A percentile compares a stretch with the other conserved stretches of the same genome.
Evolutionary conservation across 805 yeast genomes (phyloP).

Genomic region (Pichia gijzeniarum): DNA sequence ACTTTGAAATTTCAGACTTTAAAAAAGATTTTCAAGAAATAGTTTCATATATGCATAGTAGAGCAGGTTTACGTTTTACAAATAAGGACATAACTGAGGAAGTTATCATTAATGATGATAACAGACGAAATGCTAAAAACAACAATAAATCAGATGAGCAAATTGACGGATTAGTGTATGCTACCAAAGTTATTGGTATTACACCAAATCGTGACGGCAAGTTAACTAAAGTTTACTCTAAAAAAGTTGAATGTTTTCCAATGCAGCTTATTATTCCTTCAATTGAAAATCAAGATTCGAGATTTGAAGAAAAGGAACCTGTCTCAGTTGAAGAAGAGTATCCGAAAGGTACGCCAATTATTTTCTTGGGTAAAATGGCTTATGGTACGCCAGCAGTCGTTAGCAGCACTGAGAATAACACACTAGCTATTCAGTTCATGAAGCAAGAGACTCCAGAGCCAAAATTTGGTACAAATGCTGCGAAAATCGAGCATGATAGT

Average conservation of each 20-base stretch:
- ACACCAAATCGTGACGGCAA: slow-evolving; percentile 68
- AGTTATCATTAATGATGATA: slow-evolving; percentile 9
- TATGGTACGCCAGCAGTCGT: slow-evolving; percentile 77
- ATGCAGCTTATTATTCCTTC: slow-evolving; percentile 71
- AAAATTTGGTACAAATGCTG: slow-evolving; percentile 54
- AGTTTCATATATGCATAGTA: slow-evolving; percentile 37
- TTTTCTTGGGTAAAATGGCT: slow-evolving; percentile 79
- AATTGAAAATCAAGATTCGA: slow-evolving; percentile 64
- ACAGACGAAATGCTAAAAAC: slow-evolving; percentile 1
- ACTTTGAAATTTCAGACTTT: slow-evolving; percentile 43
- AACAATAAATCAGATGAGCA: slow-evolving; percentile 15
- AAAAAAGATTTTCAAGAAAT: slow-evolving; percentile 35
- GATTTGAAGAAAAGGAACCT: slow-evolving; percentile 69
- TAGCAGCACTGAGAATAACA: slow-evolving; percentile 44
- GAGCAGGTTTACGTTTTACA: slow-evolving; percentile 42
- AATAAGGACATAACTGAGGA: slow-evolving; percentile 9
- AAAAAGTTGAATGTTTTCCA: slow-evolving; percentile 55
- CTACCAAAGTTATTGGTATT: slow-evolving; percentile 73
- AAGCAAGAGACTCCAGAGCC: slow-evolving; percentile 52
- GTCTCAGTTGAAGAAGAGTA: slow-evolving; percentile 75
- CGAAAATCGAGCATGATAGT: slow-evolving; percentile 46
- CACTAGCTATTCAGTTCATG: slow-evolving; percentile 47
- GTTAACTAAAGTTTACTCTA: slow-evolving; percentile 61
- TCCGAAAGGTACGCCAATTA: slow-evolving; percentile 64
- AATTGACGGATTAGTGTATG: slow-evolving; percentile 56